Conservation (phyloP, 306 rosid genomes). For the Vigna unguiculata region DNA sequence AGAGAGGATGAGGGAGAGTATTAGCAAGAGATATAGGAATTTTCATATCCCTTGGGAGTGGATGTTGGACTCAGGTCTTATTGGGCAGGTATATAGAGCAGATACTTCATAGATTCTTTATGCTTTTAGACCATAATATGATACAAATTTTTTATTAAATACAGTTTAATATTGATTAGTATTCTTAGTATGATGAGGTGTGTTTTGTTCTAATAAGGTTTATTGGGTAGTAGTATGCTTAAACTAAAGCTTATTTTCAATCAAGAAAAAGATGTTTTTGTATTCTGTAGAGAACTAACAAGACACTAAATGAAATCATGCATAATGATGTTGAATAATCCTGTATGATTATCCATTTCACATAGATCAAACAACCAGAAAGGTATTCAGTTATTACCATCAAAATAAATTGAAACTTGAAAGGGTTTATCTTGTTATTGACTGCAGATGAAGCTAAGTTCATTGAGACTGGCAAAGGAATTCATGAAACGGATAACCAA, state of each 20-base stretch:
- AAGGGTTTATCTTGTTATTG: not conserved
- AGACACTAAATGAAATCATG: conserved; percentile 22
- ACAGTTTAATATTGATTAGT: not conserved
- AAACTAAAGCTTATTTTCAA: not conserved
- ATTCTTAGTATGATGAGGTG: not conserved
- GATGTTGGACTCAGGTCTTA: conserved; percentile 78
- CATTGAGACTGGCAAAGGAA: conserved; percentile 72
- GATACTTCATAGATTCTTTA: not conserved
- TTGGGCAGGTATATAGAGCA: conserved; percentile 68
- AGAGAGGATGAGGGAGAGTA: conserved; percentile 77
- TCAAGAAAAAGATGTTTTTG: not conserved
- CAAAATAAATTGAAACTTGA: not conserved
- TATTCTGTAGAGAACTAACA: conserved; percentile 7
- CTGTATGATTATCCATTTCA: not conserved
- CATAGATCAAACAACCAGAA: not conserved
- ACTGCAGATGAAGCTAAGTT: conserved; percentile 79
- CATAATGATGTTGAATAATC: not conserved
- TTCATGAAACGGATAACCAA: conserved; percentile 68
- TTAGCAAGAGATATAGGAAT: conserved; percentile 71
- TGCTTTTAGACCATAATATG: not conserved
- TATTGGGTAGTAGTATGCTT: not conserved
- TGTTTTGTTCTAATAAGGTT: conserved; percentile 6
- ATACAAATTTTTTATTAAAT: not conserved
- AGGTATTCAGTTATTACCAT: conserved; percentile 7
- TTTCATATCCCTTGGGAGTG: conserved; percentile 91